Conservation (phyloP, 164 flowering plant genomes). For the Macadamia tetraphylla region DNA sequence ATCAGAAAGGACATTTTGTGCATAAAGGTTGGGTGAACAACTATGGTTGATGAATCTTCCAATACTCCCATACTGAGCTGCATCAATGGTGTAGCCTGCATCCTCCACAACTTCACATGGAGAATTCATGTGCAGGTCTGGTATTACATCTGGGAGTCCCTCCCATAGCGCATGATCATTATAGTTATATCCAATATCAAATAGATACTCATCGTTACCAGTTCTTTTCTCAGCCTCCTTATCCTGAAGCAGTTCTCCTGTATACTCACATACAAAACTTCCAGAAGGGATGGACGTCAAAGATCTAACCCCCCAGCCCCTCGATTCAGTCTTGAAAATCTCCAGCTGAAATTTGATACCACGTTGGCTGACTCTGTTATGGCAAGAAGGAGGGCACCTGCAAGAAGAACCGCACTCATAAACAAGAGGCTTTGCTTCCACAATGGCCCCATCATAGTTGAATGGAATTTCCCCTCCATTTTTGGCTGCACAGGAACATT, state of each 20-base stretch:
- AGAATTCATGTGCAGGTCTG: slow-evolving; percentile 26
- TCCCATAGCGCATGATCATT: slow-evolving; percentile 40
- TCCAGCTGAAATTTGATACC: slow-evolving; percentile 72
- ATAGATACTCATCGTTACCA: slow-evolving; percentile 76
- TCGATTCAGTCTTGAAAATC: slow-evolving; percentile 69
- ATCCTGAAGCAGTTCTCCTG: slow-evolving; percentile 75
- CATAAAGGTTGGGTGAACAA: slow-evolving; percentile 87
- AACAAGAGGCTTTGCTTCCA: slow-evolving; percentile 65
- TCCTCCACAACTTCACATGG: slow-evolving; percentile 33
- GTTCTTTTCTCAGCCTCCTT: slow-evolving; percentile 74
- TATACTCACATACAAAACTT: slow-evolving; percentile 84
- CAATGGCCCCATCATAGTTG: slow-evolving; percentile 70
- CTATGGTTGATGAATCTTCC: slow-evolving; percentile 92
- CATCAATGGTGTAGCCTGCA: slow-evolving; percentile 77
- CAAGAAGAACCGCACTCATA: slow-evolving; percentile 88
- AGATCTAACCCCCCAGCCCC: slow-evolving; percentile 92
- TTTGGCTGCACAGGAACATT: slow-evolving; percentile 57
- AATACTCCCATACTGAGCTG: slow-evolving; percentile 51
- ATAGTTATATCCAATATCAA: slow-evolving; percentile 76
- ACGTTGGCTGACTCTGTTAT: slow-evolving; percentile 69
- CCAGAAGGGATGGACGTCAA: slow-evolving; percentile 72
- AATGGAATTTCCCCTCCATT: slow-evolving; percentile 88
- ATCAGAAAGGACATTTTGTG: slow-evolving; percentile 84
- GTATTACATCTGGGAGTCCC: slow-evolving; percentile 34
- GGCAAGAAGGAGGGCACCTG: slow-evolving; percentile 76